Base-by-base conservation (phyloP, 306 rosid species). In the Vigna hirtella region DNA sequence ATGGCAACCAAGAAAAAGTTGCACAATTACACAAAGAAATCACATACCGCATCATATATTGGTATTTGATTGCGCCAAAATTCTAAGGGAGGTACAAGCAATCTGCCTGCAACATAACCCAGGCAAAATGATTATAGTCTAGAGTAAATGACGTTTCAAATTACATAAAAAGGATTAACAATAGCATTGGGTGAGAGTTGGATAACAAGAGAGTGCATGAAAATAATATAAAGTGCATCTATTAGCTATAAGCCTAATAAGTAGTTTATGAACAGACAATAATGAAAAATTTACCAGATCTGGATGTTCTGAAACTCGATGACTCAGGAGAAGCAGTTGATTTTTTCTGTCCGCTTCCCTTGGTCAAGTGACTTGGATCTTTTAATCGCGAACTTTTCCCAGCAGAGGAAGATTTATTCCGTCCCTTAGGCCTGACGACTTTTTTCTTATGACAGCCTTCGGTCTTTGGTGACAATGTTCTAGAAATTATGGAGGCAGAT, bases 1-100 rank as follows among this genome's bases (percentile, higher is more conserved):
- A n/a, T 66, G 58, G 24, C 42, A 42, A 70, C 64, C 13, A 11
- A 43, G 36, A 51, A 55, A 64, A 74, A 49, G 42, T 12, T 48
- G 43, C 72, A 72, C 53, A 40, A 22, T 52, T 48, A 74, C 43
- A 47, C 7, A 67, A 55, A 56, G 20, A 79, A 11, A 53, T 48
- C 68, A 86, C 89, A 67, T 73, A 93, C 98, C 90, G 68, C 67
- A 70, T 87, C 87, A 83, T 90, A 93, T 77, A 93, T 73, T 9
- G 96, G 89, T 70, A 77, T 26, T 63, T 91, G 96, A 79, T 93
- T 93, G 81, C 93, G 93, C 98, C 98, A 93, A 87, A 91, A 93
- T 82, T 93, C 95, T 74, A 93, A 55, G 24, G 92, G 55, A 4
- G 91, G 98, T 50, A 91, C 53, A 73, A 87, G 90, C 55, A 86